Evolutionary conservation across 2,329 filamentous ascomycete genomes (phyloP).

Genomic region (Neofusicoccum umdonicola): DNA sequence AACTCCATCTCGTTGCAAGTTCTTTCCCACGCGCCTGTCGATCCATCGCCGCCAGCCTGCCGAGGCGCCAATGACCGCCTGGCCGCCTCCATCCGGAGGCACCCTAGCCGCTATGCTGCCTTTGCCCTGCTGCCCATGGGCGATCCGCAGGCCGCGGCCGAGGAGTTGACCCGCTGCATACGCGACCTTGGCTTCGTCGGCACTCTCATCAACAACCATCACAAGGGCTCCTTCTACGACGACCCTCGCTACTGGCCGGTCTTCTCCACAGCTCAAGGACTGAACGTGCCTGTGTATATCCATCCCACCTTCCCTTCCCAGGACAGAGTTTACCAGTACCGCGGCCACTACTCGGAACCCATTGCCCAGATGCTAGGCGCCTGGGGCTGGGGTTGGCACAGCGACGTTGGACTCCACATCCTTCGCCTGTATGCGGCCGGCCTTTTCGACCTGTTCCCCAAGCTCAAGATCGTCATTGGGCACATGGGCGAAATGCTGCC

Average conservation of each 20-base stretch:
- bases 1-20: slow-evolving; percentile 16
- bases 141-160: slow-evolving; percentile 30
- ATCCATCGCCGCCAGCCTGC: slow-evolving; percentile 12
- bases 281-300: slow-evolving; percentile 36
- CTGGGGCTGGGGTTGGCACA: slow-evolving; percentile 53
- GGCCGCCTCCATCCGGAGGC: slow-evolving; percentile 5
- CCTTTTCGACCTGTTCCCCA: slow-evolving; percentile 43
- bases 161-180: slow-evolving; percentile 30
- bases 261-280: slow-evolving; percentile 30
- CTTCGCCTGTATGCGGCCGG: slow-evolving; percentile 45
- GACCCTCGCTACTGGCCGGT: slow-evolving; percentile 31
- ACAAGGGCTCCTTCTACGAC: slow-evolving; percentile 32
- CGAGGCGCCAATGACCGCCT: slow-evolving; percentile 15
- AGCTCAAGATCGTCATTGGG: slow-evolving; percentile 44
- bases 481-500: slow-evolving; percentile 47
- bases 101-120: slow-evolving; percentile 40
- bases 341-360: slow-evolving; percentile 33
- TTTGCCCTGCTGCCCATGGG: slow-evolving; percentile 41
- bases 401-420: slow-evolving; percentile 46
- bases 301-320: slow-evolving; percentile 34
- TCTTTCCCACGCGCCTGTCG: slow-evolving; percentile 15
- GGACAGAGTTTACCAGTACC: slow-evolving; percentile 18
- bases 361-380: slow-evolving; percentile 36
- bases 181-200: slow-evolving; percentile 57
- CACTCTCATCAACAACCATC: slow-evolving; percentile 49